A percentile compares a stretch with the other conserved stretches of the same genome.
Evolutionary conservation across 306 rosid species (phyloP).

Genomic region (Albizia julibrissin): DNA sequence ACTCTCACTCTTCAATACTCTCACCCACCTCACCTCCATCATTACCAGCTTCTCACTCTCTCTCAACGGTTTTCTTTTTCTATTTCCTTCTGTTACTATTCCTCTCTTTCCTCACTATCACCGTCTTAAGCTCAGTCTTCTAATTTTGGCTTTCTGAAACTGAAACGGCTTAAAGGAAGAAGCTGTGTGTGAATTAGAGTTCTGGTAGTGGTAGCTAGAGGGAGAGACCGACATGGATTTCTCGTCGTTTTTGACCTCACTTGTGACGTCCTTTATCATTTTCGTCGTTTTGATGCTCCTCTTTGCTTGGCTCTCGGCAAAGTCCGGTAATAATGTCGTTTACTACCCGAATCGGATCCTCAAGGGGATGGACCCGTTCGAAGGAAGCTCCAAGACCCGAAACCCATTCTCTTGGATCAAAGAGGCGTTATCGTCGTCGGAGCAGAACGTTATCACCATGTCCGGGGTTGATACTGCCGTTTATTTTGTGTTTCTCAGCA

Average conservation of each 20-base stretch:
- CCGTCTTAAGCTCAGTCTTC: background rate
- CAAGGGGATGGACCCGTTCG: slow-evolving; percentile 68
- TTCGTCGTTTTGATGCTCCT: slow-evolving; percentile 71
- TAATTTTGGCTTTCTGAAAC: background rate
- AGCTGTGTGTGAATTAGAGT: background rate
- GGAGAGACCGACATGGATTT: slow-evolving; percentile 66
- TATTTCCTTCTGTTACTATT: background rate
- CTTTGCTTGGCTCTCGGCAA: slow-evolving; percentile 61
- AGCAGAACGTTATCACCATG: slow-evolving; percentile 59
- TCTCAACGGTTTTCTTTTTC: background rate
- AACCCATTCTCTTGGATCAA: slow-evolving; percentile 84
- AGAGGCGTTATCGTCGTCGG: slow-evolving; percentile 74
- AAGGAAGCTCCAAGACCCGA: slow-evolving; percentile 51
- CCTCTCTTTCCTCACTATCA: background rate
- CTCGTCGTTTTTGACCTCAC: slow-evolving; percentile 76
- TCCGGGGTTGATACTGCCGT: slow-evolving; percentile 97
- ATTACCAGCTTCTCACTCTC: background rate
- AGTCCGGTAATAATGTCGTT: slow-evolving; percentile 72
- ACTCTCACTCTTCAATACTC: background rate
- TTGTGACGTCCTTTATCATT: slow-evolving; percentile 76
- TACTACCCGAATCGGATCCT: slow-evolving; percentile 89
- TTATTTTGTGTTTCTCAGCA: slow-evolving; percentile 78
- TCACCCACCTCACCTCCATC: background rate
- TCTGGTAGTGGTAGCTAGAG: background rate
- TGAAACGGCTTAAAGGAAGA: background rate